These are phyloP conservation scores for Fomitopsis schrenkii DNA, from an alignment of 1,284 basidiomycete species.

Conservation along the genomic window DNA sequence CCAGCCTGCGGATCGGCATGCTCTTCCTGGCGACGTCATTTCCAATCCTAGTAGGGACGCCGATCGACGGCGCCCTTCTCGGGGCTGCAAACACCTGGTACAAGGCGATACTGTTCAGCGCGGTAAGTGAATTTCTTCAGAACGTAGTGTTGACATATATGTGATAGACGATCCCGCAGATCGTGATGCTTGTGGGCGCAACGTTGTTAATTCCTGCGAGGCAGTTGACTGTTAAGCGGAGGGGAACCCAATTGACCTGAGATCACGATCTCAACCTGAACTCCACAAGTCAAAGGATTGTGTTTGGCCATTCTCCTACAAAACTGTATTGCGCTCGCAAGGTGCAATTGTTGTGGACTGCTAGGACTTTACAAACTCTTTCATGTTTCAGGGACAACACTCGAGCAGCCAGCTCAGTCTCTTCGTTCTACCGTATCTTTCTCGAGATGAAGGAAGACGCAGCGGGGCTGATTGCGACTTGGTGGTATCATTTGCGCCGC, in stretches of 20 bases:
- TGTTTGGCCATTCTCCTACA: neutral
- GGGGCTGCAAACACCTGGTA: neutral
- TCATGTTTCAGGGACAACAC: no score
- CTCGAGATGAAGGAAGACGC: no score
- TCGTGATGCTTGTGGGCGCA: neutral
- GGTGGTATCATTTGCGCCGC: neutral
- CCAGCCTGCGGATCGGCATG: neutral
- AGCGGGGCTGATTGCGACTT: no score
- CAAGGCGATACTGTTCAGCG: neutral
- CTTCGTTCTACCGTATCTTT: no score
- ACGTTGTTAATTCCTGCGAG: neutral
- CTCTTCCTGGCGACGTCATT: neutral
- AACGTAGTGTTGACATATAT: neutral
- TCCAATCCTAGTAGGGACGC: neutral
- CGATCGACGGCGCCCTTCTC: neutral
- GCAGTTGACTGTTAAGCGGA: neutral
- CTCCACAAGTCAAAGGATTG: no score
- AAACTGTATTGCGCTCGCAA: neutral
- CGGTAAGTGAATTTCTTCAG: neutral
- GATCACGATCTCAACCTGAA: no score
- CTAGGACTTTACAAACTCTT: neutral
- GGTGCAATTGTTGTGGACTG: neutral
- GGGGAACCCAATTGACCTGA: neutral
- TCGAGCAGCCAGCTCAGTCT: no score
- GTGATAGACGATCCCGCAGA: neutral